Percentiles rank a stretch among this genome's conserved stretches.
These are phyloP conservation scores for Fusarium foetens DNA, from an alignment of 2,329 filamentous ascomycete species.

Conservation along the genomic window DNA sequence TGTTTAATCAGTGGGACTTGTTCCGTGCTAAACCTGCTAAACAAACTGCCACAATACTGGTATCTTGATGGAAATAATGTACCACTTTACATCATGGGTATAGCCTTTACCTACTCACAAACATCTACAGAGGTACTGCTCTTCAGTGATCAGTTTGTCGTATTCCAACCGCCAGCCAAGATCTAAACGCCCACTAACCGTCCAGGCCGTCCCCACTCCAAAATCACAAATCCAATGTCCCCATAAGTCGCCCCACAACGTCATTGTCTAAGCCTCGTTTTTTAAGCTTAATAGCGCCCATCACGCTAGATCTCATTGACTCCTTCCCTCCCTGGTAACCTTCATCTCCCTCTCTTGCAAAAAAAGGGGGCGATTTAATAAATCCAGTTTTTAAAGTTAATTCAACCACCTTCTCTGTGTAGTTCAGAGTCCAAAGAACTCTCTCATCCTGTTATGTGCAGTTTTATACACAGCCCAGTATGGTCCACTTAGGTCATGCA, in stretches of 20 bases:
- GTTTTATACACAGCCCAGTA: not conserved
- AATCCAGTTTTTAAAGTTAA: slow-evolving; percentile 1
- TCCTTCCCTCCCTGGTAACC: not conserved
- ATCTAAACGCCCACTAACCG: not conserved
- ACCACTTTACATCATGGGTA: too few relatives aligned
- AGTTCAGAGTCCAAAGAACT: not conserved
- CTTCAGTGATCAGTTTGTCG: not conserved
- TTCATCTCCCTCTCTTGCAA: not conserved
- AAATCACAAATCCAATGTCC: not conserved
- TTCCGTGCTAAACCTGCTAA: not conserved
- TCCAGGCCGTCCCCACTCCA: not conserved
- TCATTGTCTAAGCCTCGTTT: slow-evolving; percentile 32
- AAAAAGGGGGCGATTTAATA: slow-evolving; percentile 16
- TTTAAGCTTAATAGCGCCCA: slow-evolving; percentile 31
- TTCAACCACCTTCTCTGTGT: not conserved
- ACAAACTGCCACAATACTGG: not conserved
- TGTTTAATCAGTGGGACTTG: not conserved
- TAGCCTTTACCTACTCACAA: too few relatives aligned
- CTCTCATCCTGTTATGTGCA: not conserved
- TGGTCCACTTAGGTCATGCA: not conserved
- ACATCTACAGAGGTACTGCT: not conserved
- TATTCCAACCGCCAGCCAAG: not conserved
- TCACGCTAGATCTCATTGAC: slow-evolving; percentile 21
- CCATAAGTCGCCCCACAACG: slow-evolving; percentile 8
- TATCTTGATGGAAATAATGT: too few relatives aligned